Evolutionary conservation across 2,329 filamentous ascomycete species (phyloP), one percentile per base, ranked within the genome.

Genomic region (Fusarium pseudograminearum): DNA sequence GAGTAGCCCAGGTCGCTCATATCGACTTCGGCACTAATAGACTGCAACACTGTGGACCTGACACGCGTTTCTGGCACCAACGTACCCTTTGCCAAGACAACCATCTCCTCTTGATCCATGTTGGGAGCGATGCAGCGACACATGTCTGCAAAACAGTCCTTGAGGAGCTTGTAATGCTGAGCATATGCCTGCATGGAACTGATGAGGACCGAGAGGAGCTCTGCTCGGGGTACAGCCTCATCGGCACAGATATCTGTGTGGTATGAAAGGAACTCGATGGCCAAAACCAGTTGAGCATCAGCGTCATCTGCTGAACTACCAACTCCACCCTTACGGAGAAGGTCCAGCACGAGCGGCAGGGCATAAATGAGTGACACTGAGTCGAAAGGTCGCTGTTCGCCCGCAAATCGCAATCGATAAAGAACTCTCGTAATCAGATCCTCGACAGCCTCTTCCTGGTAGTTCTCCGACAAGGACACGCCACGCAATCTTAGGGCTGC

Each of bases 331-430:
- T 90, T 90, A 62, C 89, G 87, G 22, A 99, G 85, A 20, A 98
- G 87, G 22, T 93, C 82, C 72, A 97, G 90, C 5, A 97, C 81
- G 18, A 99, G 84, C 0, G 95, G 93, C 31, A 98, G 83, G 52
- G 94, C 89, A 77, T 98, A 99, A 60, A 92, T 93, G 26, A 98
- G 83, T 2, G 95, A 95, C 6, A 96, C 91, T 4, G 89, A 85
- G 77, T 99, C 96, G 73, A 99, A 94, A 1, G 95, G 94, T n/a
- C 94, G 89, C 78, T 98, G 95, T 78, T 98, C 96, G 54, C 93
- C 91, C 38, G 94, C 87, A 78, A 97, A 97, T 18, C 94, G 91
- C 55, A 99, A 83, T 48, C 95, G 91, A 79, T 98, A 98, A 7
- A 99, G 83, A 2, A 98, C 89, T 78, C 96, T 89, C 4, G 95